Conservation (phyloP, 495 filamentous ascomycete species). For the Immersiella caudata region DNA sequence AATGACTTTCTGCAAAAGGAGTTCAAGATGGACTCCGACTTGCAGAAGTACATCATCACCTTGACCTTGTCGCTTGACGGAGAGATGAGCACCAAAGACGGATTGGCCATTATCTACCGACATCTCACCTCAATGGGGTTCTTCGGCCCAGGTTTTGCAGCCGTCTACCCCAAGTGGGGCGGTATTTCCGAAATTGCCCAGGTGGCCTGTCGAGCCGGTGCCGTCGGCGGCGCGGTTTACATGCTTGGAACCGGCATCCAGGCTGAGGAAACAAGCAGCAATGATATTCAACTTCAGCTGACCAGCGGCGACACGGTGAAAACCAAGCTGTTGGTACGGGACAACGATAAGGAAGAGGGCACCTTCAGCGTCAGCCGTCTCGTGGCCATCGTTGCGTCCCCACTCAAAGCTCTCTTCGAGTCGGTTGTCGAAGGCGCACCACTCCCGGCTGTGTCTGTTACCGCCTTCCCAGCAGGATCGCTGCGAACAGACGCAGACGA, state of each 20-base stretch:
- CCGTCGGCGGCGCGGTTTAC: slow-evolving; percentile 90
- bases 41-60: slow-evolving; percentile 74
- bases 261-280: slow-evolving; percentile 28
- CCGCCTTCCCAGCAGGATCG: slow-evolving; percentile 65
- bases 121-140: slow-evolving; percentile 86
- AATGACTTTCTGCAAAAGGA: slow-evolving; percentile 64
- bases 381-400: slow-evolving; percentile 70
- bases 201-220: slow-evolving; percentile 87
- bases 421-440: slow-evolving; percentile 71
- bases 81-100: slow-evolving; percentile 59
- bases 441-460: slow-evolving; percentile 70
- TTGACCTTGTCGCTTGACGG: slow-evolving; percentile 72
- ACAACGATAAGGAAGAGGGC: slow-evolving; percentile 34
- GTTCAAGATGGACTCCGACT: slow-evolving; percentile 71
- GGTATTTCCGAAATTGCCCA: slow-evolving; percentile 90
- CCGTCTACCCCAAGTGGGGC: slow-evolving; percentile 88
- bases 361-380: slow-evolving; percentile 41
- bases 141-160: slow-evolving; percentile 83
- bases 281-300: slow-evolving; percentile 53
- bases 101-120: slow-evolving; percentile 70
- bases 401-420: slow-evolving; percentile 69
- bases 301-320: slow-evolving; percentile 63
- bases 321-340: slow-evolving; percentile 58
- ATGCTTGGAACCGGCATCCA: slow-evolving; percentile 73
- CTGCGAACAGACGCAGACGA: slow-evolving; percentile 39